Base-by-base conservation (phyloP, 495 filamentous ascomycete genomes). In the Penicillium mononematosum region DNA sequence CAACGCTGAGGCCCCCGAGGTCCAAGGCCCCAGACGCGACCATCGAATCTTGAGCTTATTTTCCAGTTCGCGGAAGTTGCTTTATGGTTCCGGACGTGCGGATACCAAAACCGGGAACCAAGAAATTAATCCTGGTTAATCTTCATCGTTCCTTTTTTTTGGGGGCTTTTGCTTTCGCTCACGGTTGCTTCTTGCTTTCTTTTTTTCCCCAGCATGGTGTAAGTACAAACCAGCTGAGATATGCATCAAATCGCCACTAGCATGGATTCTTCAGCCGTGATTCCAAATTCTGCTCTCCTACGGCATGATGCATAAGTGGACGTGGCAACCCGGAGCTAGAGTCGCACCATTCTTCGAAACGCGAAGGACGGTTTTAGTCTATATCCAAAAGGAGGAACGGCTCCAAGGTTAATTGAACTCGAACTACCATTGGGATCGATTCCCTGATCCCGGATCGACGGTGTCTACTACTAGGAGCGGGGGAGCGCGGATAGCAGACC, bases 41-140 rank as follows among this genome's bases (percentile, higher is more conserved):
- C 55, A 58, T 64, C 45, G 53, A 67, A 64, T 61, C 58, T 62
- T 64, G 61, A 62, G 56, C 53, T 66, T 64, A 61, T 57, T 55
- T 54, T 16, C 61, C 41, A 49, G 46, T 52, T 38, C 51, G 20
- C 60, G 63, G 63, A 36, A 48, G 25, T 10, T 6, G 10, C 16
- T 3, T 17, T 10, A 0, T 45, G 25, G n/a, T 25, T 32, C 41
- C 51, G 45, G 50, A 12, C 11, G 31, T 22, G 42, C 22, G 20
- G 29, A 24, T 42, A 38, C 39, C 19, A 43, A 22, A 16, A 14
- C 45, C 39, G 25, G 38, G 17, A 34, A 31, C 19, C 5, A 29
- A 49, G 16, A 16, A 11, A 11, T 10, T 34, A 17, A 29, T 17
- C 19, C 12, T 44, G 17, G 27, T 42, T 22, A 32, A 17, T 24